Conservation (phyloP, 176 grass and related monocot genomes). For the Chrysopogon serrulatus region DNA sequence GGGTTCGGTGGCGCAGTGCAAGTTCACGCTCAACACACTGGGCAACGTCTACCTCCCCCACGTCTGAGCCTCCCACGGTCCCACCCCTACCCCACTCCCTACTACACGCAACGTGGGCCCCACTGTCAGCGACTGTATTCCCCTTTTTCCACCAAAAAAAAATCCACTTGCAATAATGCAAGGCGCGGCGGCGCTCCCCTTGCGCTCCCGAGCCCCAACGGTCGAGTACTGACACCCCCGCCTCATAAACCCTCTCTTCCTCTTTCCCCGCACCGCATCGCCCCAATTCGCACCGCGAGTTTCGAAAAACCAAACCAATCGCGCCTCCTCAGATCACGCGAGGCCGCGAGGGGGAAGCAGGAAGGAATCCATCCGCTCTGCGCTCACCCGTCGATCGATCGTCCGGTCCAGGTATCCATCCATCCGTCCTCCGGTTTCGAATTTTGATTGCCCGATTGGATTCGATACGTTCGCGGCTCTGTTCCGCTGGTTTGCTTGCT, state of each 20-base stretch:
- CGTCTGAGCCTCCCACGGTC: background rate
- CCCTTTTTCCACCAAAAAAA: background rate
- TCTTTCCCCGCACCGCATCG: background rate
- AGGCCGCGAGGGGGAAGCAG: background rate
- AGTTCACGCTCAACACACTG: too few species aligned
- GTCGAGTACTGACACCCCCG: constrained; percentile 24
- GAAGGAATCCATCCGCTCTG: background rate
- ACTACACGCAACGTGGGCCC: background rate
- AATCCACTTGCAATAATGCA: constrained; percentile 5
- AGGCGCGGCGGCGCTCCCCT: constrained; percentile 2
- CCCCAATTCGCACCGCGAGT: background rate
- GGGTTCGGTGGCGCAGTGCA: background rate
- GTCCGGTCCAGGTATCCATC: constrained; percentile 11
- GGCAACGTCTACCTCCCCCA: constrained; percentile 11
- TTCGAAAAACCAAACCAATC: constrained; percentile 9
- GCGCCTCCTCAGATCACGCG: background rate
- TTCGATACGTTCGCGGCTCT: background rate
- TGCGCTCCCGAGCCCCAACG: constrained; percentile 43
- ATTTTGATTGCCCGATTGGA: background rate
- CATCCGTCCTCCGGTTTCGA: background rate
- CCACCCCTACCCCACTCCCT: background rate
- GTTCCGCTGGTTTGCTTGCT: background rate
- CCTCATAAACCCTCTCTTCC: constrained; percentile 37
- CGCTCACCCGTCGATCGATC: background rate
- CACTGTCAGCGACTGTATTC: background rate